Conservation (phyloP, 257 asterid species). For the Solanum tacnaense region DNA sequence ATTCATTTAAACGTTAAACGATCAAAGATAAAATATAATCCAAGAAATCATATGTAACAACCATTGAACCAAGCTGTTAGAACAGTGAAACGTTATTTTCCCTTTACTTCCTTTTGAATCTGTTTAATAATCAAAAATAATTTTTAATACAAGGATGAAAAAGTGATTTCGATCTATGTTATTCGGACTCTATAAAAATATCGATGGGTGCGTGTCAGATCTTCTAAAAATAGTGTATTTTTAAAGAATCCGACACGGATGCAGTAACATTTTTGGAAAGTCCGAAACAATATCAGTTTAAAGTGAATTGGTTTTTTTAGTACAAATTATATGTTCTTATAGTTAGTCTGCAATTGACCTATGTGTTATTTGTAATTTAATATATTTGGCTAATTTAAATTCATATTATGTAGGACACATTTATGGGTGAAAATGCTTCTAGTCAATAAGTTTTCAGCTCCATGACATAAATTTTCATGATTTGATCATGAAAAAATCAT, state of each 20-base stretch:
- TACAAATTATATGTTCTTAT: background rate
- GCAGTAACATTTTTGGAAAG: too few species aligned
- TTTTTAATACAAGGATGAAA: background rate
- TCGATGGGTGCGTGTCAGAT: too few species aligned
- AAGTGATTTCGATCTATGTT: background rate
- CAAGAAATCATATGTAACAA: background rate
- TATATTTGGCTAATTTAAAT: background rate
- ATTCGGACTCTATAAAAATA: too few species aligned
- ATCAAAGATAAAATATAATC: too few species aligned
- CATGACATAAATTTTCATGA: background rate
- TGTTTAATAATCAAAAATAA: background rate
- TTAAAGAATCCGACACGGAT: too few species aligned
- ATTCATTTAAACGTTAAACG: background rate
- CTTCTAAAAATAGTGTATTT: too few species aligned
- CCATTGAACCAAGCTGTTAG: background rate
- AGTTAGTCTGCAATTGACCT: background rate
- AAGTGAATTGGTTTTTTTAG: background rate
- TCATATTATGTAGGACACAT: fast-evolving
- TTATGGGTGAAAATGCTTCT: background rate
- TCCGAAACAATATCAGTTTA: background rate
- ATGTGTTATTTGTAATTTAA: background rate
- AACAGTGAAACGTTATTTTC: background rate
- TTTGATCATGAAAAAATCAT: too few species aligned
- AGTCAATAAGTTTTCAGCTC: background rate
- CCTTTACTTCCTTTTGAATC: background rate